Evolutionary conservation across 805 yeast genomes (phyloP).

Genomic region (Metschnikowia picachoensis): DNA sequence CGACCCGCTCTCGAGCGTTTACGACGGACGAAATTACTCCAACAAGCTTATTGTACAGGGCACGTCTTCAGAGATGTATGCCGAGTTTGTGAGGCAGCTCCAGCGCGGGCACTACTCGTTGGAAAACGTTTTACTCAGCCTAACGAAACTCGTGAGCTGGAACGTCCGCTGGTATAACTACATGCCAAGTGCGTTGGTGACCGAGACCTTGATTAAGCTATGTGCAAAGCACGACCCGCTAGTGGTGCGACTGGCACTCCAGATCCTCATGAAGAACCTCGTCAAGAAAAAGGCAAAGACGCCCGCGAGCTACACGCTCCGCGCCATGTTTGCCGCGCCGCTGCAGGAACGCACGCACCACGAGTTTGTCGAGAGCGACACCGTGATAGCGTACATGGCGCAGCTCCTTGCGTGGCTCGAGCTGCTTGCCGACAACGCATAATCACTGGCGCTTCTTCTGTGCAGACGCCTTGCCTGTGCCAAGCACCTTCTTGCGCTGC

Average conservation of each 20-base stretch:
- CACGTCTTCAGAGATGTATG: conserved; percentile 19
- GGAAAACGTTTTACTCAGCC: conserved; percentile 30
- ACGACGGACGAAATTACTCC: conserved; percentile 23
- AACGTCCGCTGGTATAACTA: conserved; percentile 62
- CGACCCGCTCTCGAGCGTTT: conserved; percentile 29
- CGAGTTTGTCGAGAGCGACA: conserved; percentile 30
- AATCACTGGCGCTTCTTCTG: conserved; percentile 15
- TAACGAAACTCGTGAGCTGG: conserved; percentile 56
- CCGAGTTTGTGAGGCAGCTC: conserved; percentile 23
- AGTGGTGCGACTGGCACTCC: conserved; percentile 36
- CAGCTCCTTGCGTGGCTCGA: conserved; percentile 30
- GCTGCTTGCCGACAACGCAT: not conserved
- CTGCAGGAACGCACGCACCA: conserved; percentile 8
- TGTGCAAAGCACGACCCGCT: conserved; percentile 40
- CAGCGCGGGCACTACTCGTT: conserved; percentile 28
- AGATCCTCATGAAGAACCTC: conserved; percentile 27
- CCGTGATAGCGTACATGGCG: conserved; percentile 31
- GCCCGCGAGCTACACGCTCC: conserved; percentile 10
- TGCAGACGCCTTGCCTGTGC: conserved; percentile 16
- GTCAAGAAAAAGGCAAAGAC: conserved; percentile 9
- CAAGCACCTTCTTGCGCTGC: conserved; percentile 79
- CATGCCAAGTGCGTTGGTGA: conserved; percentile 41
- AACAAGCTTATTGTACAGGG: conserved; percentile 32
- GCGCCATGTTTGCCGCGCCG: conserved; percentile 17
- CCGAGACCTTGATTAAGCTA: conserved; percentile 41